Evolutionary conservation across 345 rosid genomes (phyloP).

Genomic region (Hibiscus mutabilis): DNA sequence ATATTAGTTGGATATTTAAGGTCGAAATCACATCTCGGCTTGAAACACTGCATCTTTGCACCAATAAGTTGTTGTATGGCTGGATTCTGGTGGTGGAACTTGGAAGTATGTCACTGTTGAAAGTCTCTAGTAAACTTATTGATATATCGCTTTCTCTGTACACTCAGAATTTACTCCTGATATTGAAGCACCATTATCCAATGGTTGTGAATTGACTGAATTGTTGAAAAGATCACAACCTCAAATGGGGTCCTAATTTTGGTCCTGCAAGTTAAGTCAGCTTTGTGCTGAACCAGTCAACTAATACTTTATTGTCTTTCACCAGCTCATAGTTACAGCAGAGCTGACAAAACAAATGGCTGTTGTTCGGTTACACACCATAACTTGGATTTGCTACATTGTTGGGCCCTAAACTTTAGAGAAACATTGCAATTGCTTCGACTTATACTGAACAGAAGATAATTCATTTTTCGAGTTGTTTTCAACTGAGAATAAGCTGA

Average conservation of each 20-base stretch:
- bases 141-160: constrained; percentile 7
- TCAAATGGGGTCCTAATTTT: constrained; percentile 15
- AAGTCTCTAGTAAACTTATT: neutral
- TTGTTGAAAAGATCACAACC: constrained; percentile 12
- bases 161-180: constrained; percentile 16
- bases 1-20: constrained; percentile 6
- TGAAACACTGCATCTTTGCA: constrained; percentile 7
- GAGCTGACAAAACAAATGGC: constrained; percentile 1
- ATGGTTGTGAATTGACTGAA: constrained; percentile 19
- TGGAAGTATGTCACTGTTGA: neutral
- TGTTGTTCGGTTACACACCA: constrained; percentile 1
- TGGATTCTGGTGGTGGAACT: constrained; percentile 13
- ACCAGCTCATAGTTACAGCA: constrained; percentile 7
- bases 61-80: constrained; percentile 12
- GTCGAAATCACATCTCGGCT: constrained; percentile 13
- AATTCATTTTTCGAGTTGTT: too few species aligned
- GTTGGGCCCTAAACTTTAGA: neutral
- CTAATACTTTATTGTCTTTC: constrained; percentile 3
- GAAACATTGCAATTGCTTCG: neutral
- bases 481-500: neutral
- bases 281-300: neutral
- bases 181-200: constrained; percentile 6
- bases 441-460: too few species aligned
- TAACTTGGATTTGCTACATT: neutral
- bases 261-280: constrained; percentile 6